Evolutionary conservation across 108 stramenopile genomes (phyloP).

Genomic region (Conticribra guillardii): DNA sequence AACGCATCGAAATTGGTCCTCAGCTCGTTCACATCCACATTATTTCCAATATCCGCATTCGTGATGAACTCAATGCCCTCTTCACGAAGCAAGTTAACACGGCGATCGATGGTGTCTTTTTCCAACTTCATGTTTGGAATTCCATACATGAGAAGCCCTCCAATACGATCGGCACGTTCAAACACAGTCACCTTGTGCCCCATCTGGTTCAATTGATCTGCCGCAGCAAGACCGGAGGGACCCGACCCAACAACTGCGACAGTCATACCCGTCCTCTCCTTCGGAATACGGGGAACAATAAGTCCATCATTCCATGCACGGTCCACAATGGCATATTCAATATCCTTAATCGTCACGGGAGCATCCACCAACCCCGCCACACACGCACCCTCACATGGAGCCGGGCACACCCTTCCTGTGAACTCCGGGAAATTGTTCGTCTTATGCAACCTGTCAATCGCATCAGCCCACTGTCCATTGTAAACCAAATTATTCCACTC

Average conservation of each 20-base stretch:
- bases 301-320: constrained; percentile 94
- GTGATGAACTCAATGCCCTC: constrained; percentile 97
- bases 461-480: constrained; percentile 94
- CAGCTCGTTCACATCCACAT: constrained; percentile 92
- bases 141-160: constrained; percentile 97
- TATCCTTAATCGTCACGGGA: constrained; percentile 97
- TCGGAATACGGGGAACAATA: constrained; percentile 89
- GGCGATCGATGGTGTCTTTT: constrained; percentile 95
- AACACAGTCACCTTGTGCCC: constrained; percentile 97
- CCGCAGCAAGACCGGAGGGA: constrained; percentile 91
- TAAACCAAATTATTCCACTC: constrained; percentile 98
- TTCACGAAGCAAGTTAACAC: constrained; percentile 91
- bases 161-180: constrained; percentile 93
- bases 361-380: constrained; percentile 95
- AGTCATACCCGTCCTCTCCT: constrained; percentile 91
- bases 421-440: constrained; percentile 99
- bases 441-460: constrained; percentile 92
- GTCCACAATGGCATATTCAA: constrained; percentile 97
- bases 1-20: constrained; percentile 88
- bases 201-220: constrained; percentile 96
- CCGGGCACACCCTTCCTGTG: constrained; percentile 97
- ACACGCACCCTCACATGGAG: constrained; percentile 97
- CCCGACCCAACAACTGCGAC: constrained; percentile 96
- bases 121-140: constrained; percentile 99
- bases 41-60: constrained; percentile 93